Conservation (phyloP, 2,329 filamentous ascomycete species). For the Hortaea werneckii region DNA sequence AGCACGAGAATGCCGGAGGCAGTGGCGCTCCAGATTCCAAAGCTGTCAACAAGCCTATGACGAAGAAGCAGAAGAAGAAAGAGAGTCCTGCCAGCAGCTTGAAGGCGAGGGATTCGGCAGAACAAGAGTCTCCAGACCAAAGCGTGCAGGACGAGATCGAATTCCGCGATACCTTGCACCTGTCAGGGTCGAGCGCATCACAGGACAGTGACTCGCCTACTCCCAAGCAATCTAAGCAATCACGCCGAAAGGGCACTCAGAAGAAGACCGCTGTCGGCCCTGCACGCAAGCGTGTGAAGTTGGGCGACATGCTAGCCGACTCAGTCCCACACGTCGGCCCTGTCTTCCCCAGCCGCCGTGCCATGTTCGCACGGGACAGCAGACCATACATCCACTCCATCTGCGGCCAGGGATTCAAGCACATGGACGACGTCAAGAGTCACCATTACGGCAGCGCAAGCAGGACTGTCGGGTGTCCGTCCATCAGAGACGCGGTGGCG, state of each 20-base stretch:
- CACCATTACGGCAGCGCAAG: conserved; percentile 11
- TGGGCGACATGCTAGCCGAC: neutral
- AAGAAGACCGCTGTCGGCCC: neutral
- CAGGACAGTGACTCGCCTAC: neutral
- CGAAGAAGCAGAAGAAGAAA: neutral
- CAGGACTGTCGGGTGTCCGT: neutral
- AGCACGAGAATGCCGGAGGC: neutral
- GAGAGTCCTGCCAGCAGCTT: neutral
- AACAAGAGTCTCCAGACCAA: no score
- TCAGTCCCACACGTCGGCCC: conserved; percentile 11
- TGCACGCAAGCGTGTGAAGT: neutral
- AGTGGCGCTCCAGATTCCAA: neutral
- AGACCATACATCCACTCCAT: conserved; percentile 17
- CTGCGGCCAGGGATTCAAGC: conserved; percentile 14
- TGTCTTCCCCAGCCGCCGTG: conserved; percentile 13
- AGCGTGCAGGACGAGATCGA: no score
- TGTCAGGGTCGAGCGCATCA: neutral
- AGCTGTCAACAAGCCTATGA: neutral
- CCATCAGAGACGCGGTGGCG: conserved; percentile 2
- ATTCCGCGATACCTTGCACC: neutral
- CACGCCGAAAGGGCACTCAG: no score
- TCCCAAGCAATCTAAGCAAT: no score
- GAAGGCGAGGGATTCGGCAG: neutral
- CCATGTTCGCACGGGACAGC: conserved; percentile 10
- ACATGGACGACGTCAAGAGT: conserved; percentile 16